A percentile compares a stretch with the other conserved stretches of the same genome.
These are phyloP conservation scores for Hirsutella rhossiliensis DNA, from an alignment of 2,329 filamentous ascomycete genomes.

Conservation along the genomic window DNA sequence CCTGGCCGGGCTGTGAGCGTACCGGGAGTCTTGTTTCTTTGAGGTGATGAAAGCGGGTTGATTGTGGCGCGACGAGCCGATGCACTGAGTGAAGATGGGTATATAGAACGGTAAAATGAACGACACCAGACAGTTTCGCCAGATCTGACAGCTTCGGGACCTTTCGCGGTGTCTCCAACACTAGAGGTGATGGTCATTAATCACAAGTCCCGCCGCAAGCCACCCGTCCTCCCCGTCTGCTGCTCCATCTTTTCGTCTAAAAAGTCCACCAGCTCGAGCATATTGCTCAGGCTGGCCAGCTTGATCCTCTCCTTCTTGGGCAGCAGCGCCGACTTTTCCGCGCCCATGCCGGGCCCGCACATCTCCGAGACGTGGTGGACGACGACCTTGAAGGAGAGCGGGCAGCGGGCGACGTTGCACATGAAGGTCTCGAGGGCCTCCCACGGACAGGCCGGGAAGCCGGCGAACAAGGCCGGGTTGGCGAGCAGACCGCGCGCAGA, in stretches of 20 bases:
- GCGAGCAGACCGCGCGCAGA: constrained; percentile 55
- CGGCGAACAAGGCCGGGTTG: constrained; percentile 55
- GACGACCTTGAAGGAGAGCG: constrained; percentile 50
- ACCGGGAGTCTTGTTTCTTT: background rate
- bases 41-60: background rate
- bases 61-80: background rate
- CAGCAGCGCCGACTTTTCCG: constrained; percentile 39
- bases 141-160: no score
- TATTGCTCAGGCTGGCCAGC: constrained; percentile 34
- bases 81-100: background rate
- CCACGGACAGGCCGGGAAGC: constrained; percentile 45
- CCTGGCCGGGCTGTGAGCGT: constrained; percentile 47
- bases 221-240: constrained; percentile 17
- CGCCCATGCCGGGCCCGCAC: constrained; percentile 43
- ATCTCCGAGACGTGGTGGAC: constrained; percentile 58
- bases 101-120: no score
- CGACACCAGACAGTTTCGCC: no score
- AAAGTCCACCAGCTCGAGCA: constrained; percentile 49
- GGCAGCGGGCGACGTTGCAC: constrained; percentile 40
- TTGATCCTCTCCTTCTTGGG: constrained; percentile 43
- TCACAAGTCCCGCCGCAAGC: constrained; percentile 21
- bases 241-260: constrained; percentile 37
- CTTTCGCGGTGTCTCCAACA: no score
- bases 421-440: constrained; percentile 52
- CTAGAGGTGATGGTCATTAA: background rate